Evolutionary conservation across 257 asterid species (phyloP).

Genomic region (Anisodus acutangulus): DNA sequence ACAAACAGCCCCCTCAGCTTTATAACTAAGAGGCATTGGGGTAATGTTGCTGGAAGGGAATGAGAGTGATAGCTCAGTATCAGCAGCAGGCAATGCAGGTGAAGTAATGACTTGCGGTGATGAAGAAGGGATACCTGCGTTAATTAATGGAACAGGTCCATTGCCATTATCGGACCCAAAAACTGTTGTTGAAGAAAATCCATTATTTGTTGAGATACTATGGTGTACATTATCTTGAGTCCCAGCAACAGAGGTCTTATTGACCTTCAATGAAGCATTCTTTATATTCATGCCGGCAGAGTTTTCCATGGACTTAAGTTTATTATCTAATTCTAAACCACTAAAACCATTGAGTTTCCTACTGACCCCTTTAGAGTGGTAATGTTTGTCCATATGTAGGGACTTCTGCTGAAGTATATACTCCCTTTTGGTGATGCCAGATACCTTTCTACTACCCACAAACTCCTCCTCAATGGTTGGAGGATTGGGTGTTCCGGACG

Average conservation of each 20-base stretch:
- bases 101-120: conserved; percentile 39
- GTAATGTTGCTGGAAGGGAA: conserved; percentile 60
- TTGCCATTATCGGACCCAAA: conserved; percentile 51
- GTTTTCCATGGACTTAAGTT: conserved; percentile 70
- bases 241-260: conserved; percentile 48
- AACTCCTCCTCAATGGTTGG: conserved; percentile 61
- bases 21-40: conserved; percentile 60
- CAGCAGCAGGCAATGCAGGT: conserved; percentile 52
- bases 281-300: conserved; percentile 57
- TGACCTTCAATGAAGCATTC: conserved; percentile 50
- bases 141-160: conserved; percentile 43
- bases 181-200: conserved; percentile 54
- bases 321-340: conserved; percentile 75
- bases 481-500: conserved; percentile 54
- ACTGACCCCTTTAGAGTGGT: conserved; percentile 66
- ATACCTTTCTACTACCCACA: conserved; percentile 65
- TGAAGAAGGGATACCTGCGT: conserved; percentile 47
- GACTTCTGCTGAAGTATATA: conserved; percentile 74
- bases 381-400: conserved; percentile 72
- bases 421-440: conserved; percentile 78
- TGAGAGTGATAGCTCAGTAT: conserved; percentile 83
- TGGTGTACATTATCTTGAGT: conserved; percentile 49
- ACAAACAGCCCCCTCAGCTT: conserved; percentile 45
- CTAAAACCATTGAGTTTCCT: conserved; percentile 65
- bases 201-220: conserved; percentile 47